Base-by-base conservation (phyloP, 208 protist species). In the Trypanosoma mega region DNA sequence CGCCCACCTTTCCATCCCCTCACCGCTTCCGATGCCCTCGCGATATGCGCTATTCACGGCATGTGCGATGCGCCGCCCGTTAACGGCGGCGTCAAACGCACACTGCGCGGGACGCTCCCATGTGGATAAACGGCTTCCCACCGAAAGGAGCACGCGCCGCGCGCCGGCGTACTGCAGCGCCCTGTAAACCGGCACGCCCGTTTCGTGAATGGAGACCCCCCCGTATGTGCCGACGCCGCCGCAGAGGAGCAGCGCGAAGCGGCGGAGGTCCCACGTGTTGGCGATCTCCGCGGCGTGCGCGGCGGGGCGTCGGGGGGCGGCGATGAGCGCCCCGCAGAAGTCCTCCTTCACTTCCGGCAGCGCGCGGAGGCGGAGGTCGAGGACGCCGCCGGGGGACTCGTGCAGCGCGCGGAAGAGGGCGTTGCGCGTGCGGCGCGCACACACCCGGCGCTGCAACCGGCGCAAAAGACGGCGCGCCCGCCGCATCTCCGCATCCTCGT, bases 91-190 rank as follows among this genome's bases (percentile, higher is more conserved):
- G 4, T 31, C 8, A 1, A 37, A 36, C 2, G 72, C 72, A 16
- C 54, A 64, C 30, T 29, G 60, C 11, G 54, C 50, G 20, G 68
- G 46, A 21, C 45, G 24, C 27, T 49, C 44, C 23, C 48, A 46
- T 16, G 14, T 18, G 0, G 68, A 63, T 11, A 74, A 16, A 31
- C 57, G 68, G 31, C 52, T 80, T 48, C 74, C 68, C 7, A 68
- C 52, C 7, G 79, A 63, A 21, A 85, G 48, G 44, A 85, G 47
- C 68, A 85, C 44, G 16, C 74, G 71, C 8, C 52, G 24, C 16
- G 79, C 79, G 18, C 79, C 74, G 7, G 79, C 79, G 72, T 82
- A 81, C 61, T 76, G 72, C 50, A 85, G 62, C n/a, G 73, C 44
- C n/a, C 79, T 54, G 46, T 85, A 82, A 2, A 85, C 71, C 24